Percentiles rank a stretch among this genome's conserved stretches.
phyloP scores from a whole-genome alignment of 805 yeast species.

The Barnettozyma botsteinii region DNA sequence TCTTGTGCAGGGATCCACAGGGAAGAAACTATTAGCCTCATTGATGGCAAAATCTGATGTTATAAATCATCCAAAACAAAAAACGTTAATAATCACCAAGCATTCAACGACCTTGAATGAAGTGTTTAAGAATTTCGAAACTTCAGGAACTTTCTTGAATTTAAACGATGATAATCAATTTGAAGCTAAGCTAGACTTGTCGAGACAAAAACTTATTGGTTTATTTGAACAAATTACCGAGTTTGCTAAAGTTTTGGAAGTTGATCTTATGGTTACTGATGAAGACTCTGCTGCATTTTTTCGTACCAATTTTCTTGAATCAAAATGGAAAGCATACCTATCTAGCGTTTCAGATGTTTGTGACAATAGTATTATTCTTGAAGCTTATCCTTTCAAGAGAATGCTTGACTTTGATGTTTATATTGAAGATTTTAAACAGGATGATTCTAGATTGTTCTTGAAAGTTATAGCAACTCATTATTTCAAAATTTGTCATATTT shows the following conservation, averaged over 20 bases:
- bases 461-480: constrained; percentile 12
- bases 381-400: constrained; percentile 15
- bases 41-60: constrained; percentile 20
- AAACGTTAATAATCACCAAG: constrained; percentile 14
- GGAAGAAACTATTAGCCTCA: constrained; percentile 32
- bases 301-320: constrained; percentile 22
- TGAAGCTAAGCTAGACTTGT: neutral
- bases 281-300: constrained; percentile 32
- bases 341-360: neutral
- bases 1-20: constrained; percentile 48
- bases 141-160: constrained; percentile 2
- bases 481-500: neutral
- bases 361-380: neutral
- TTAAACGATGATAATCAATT: constrained; percentile 4
- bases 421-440: neutral
- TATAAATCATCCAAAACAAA: constrained; percentile 18
- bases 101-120: neutral
- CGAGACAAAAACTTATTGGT: constrained; percentile 11
- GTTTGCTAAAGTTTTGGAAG: constrained; percentile 26
- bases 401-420: neutral
- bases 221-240: constrained; percentile 22
- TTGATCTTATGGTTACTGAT: constrained; percentile 33
- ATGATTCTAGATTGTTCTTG: neutral
- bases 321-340: constrained; percentile 12
- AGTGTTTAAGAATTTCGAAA: neutral